phyloP scores from a whole-genome alignment of 495 filamentous ascomycete species.

The Penicillium egyptiacum region DNA sequence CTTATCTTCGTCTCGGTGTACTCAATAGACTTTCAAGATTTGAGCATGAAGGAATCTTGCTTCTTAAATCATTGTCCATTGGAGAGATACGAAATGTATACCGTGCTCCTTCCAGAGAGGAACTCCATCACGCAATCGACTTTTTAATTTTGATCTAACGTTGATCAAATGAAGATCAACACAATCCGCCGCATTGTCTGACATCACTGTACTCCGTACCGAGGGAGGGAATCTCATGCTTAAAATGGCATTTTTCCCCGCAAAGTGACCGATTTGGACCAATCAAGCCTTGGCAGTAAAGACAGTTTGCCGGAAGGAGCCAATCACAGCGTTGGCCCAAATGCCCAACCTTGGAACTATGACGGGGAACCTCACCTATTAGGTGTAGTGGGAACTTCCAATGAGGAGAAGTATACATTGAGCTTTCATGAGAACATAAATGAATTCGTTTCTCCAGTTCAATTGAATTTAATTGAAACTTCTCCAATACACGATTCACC shows the following conservation, averaged over 20 bases:
- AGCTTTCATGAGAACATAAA: slow-evolving; percentile 5
- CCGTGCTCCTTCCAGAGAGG: too few relatives aligned
- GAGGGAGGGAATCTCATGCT: background rate
- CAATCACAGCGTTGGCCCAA: background rate
- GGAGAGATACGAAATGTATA: too few relatives aligned
- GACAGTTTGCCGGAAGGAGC: background rate
- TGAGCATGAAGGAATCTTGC: too few relatives aligned
- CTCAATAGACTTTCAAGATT: too few relatives aligned
- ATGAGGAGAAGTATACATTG: background rate
- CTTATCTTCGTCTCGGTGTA: too few relatives aligned
- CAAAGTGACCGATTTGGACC: background rate
- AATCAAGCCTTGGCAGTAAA: background rate
- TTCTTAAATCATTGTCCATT: too few relatives aligned
- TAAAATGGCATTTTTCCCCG: background rate
- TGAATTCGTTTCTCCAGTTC: slow-evolving; percentile 2
- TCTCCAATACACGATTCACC: background rate
- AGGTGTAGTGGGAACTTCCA: background rate
- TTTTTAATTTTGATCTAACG: too few relatives aligned
- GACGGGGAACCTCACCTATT: slow-evolving; percentile 17
- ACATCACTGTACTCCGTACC: background rate
- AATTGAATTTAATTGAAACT: background rate
- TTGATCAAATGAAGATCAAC: too few relatives aligned
- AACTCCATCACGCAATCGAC: too few relatives aligned
- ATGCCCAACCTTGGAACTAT: background rate
- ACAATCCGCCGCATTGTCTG: background rate